Evolutionary conservation across 148 eudicot species (phyloP).

Genomic region (Nyssa sinensis): DNA sequence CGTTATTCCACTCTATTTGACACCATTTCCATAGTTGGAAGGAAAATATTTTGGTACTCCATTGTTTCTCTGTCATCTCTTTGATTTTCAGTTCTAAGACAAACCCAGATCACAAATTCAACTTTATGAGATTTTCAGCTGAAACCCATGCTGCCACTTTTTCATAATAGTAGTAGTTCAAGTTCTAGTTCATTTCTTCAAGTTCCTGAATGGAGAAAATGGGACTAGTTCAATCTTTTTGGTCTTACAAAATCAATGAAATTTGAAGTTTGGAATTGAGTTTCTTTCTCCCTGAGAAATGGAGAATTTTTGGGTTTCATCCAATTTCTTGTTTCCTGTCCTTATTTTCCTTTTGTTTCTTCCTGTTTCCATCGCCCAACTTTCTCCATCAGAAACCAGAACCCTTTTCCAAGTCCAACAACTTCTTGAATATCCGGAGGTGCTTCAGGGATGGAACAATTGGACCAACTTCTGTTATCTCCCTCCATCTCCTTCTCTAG

Average conservation of each 20-base stretch:
- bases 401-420: constrained; percentile 58
- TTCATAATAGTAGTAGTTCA: too few relatives aligned
- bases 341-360: constrained; percentile 25
- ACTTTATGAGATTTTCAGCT: too few relatives aligned
- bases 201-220: too few relatives aligned
- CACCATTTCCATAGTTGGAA: not conserved
- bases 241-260: too few relatives aligned
- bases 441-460: constrained; percentile 53
- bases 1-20: too few relatives aligned
- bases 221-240: too few relatives aligned
- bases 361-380: constrained; percentile 47
- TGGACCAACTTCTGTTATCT: constrained; percentile 77
- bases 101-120: not conserved
- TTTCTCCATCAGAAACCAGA: constrained; percentile 50
- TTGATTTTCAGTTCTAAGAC: not conserved
- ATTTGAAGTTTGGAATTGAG: not conserved
- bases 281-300: constrained; percentile 19
- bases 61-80: too few relatives aligned
- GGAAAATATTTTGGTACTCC: too few relatives aligned
- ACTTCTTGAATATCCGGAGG: constrained; percentile 65
- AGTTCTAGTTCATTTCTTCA: too few relatives aligned
- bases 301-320: constrained; percentile 31
- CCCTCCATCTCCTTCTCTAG: constrained; percentile 40
- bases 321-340: constrained; percentile 24
- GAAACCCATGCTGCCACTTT: too few relatives aligned